These are phyloP conservation scores for Myxozyma melibiosi DNA, from an alignment of 805 yeast genomes.

Conservation along the genomic window DNA sequence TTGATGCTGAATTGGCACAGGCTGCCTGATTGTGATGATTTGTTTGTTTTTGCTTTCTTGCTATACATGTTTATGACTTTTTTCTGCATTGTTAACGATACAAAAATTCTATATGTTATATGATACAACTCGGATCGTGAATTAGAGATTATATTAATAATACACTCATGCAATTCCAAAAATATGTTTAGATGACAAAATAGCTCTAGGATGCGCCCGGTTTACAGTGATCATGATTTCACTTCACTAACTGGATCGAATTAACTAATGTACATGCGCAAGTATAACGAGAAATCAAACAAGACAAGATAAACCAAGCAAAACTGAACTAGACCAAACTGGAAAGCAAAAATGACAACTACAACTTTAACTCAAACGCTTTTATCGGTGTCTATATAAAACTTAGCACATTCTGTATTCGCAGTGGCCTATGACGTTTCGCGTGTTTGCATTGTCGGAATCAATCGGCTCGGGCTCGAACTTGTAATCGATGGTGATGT, in stretches of 20 bases:
- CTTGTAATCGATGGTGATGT: constrained; percentile 67
- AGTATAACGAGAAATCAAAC: too few relatives aligned
- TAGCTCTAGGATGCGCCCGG: too few relatives aligned
- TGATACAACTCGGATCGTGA: too few relatives aligned
- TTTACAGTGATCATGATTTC: too few relatives aligned
- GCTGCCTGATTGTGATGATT: neutral
- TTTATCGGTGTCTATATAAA: too few relatives aligned
- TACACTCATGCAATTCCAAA: too few relatives aligned
- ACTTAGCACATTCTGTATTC: constrained; percentile 27
- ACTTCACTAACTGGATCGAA: too few relatives aligned
- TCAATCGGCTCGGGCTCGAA: constrained; percentile 47
- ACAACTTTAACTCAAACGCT: neutral
- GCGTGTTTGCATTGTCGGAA: neutral
- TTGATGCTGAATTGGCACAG: neutral
- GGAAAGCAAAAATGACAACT: neutral
- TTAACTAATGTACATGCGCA: too few relatives aligned
- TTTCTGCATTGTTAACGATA: too few relatives aligned
- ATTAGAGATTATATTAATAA: neutral
- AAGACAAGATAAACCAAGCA: too few relatives aligned
- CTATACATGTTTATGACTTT: neutral
- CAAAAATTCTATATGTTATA: too few relatives aligned
- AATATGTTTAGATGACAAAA: too few relatives aligned
- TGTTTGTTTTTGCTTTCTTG: neutral
- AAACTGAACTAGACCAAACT: neutral
- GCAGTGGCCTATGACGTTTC: constrained; percentile 9